Conservation (phyloP, 225 moss, liverwort and hornwort genomes). For the Physcomitrium patens region DNA sequence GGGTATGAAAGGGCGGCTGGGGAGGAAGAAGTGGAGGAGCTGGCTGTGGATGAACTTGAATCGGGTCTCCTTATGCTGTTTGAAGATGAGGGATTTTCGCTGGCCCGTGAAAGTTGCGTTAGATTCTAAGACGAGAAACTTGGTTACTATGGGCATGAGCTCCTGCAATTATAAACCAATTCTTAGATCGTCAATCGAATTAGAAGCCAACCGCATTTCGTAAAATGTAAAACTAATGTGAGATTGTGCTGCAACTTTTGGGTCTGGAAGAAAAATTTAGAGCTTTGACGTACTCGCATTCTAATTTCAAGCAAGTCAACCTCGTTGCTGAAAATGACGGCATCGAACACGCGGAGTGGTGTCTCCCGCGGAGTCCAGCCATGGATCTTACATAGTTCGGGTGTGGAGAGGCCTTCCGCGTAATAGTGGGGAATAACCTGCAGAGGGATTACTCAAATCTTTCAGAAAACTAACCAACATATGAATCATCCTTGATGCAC, state of each 20-base stretch:
- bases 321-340: slow-evolving; percentile 82
- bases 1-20: slow-evolving; percentile 37
- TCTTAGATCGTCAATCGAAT: neutral
- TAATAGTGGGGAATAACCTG: slow-evolving; percentile 70
- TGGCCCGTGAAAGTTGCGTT: slow-evolving; percentile 80
- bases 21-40: slow-evolving; percentile 52
- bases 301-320: slow-evolving; percentile 81
- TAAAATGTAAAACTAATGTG: neutral
- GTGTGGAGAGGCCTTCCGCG: slow-evolving; percentile 55
- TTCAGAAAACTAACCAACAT: neutral
- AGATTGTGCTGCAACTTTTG: slow-evolving; percentile 4
- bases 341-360: slow-evolving; percentile 81
- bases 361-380: slow-evolving; percentile 60
- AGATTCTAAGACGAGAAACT: slow-evolving; percentile 77
- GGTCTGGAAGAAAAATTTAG: neutral
- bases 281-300: slow-evolving; percentile 41
- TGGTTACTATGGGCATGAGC: slow-evolving; percentile 63
- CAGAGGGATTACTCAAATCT: slow-evolving; percentile 1
- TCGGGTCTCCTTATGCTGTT: slow-evolving; percentile 46
- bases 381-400: slow-evolving; percentile 66
- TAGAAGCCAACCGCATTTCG: neutral
- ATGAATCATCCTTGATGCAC: neutral
- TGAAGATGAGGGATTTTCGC: slow-evolving; percentile 62
- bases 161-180: slow-evolving; percentile 46
- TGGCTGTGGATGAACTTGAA: slow-evolving; percentile 59